Conservation (phyloP, 2,329 filamentous ascomycete genomes). For the Xylariaceae sp. region DNA sequence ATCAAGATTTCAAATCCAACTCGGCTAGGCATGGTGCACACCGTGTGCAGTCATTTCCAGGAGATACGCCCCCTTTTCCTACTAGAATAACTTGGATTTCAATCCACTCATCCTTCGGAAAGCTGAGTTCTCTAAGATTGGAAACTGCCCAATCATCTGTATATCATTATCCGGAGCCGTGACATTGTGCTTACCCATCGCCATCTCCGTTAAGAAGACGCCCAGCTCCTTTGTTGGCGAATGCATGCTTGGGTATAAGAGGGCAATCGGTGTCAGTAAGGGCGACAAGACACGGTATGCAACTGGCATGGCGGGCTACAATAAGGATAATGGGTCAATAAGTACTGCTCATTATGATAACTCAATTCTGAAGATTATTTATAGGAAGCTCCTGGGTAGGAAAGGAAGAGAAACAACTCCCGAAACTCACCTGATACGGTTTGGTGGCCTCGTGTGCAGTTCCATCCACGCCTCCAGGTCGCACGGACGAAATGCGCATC, state of each 20-base stretch:
- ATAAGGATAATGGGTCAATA: no score
- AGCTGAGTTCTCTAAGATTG: slow-evolving; percentile 29
- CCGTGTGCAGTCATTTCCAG: no score
- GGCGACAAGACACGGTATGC: slow-evolving; percentile 8
- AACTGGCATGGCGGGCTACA: no score
- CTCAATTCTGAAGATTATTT: no score
- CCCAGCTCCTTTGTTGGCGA: slow-evolving; percentile 45
- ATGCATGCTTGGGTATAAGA: slow-evolving; percentile 19
- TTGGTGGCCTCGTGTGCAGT: slow-evolving; percentile 38
- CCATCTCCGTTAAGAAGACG: slow-evolving; percentile 41
- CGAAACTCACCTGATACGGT: no score
- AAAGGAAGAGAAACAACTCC: no score
- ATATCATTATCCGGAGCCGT: slow-evolving; percentile 22
- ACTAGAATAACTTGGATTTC: slow-evolving; percentile 13
- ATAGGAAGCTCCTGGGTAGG: slow-evolving; percentile 24
- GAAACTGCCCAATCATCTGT: slow-evolving; percentile 27
- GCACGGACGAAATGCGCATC: slow-evolving; percentile 53
- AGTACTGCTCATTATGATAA: no score
- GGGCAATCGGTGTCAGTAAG: slow-evolving; percentile 26
- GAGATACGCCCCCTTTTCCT: background rate
- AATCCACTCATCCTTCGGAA: slow-evolving; percentile 24
- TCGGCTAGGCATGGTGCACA: no score
- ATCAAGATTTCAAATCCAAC: no score
- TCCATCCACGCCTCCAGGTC: slow-evolving; percentile 58
- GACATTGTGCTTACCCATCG: slow-evolving; percentile 37